Evolutionary conservation across 768 basidiomycete species (phyloP).

Genomic region (Hydnomerulius pinastri): DNA sequence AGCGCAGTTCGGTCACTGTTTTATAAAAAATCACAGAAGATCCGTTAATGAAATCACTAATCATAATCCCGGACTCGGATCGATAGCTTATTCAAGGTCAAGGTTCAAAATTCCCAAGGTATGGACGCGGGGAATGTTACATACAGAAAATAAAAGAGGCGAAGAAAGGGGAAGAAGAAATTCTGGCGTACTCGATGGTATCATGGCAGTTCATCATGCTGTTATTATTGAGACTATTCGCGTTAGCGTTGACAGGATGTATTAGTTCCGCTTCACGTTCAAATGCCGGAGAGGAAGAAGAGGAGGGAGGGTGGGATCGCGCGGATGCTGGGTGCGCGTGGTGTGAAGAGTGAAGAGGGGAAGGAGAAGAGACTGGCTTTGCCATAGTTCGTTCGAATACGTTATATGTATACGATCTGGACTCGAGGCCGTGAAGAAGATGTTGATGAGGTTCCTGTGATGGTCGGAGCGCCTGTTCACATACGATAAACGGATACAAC

Average conservation of each 20-base stretch:
- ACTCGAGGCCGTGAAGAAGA: not conserved
- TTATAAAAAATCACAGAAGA: not conserved
- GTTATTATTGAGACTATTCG: not conserved
- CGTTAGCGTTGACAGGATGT: not conserved
- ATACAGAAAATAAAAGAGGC: too few relatives aligned
- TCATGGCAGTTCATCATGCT: conserved; percentile 1
- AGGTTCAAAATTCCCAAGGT: not conserved
- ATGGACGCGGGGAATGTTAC: not conserved
- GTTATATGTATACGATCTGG: not conserved
- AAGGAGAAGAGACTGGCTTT: too few relatives aligned
- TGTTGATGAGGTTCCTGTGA: not conserved
- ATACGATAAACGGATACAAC: not conserved
- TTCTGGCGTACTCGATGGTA: not conserved
- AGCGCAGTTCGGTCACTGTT: not conserved
- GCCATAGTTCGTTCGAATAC: not conserved
- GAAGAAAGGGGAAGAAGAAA: not conserved
- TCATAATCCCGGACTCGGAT: too few relatives aligned
- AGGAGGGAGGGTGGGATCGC: not conserved
- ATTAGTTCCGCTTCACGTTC: not conserved
- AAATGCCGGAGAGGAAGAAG: not conserved
- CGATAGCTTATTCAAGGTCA: too few relatives aligned
- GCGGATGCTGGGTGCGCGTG: not conserved
- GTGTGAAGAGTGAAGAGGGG: not conserved
- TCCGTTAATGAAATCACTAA: not conserved
- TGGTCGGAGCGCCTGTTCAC: not conserved